phyloP scores from a whole-genome alignment of 75 land plant species.

The Selaginella tamariscina region DNA sequence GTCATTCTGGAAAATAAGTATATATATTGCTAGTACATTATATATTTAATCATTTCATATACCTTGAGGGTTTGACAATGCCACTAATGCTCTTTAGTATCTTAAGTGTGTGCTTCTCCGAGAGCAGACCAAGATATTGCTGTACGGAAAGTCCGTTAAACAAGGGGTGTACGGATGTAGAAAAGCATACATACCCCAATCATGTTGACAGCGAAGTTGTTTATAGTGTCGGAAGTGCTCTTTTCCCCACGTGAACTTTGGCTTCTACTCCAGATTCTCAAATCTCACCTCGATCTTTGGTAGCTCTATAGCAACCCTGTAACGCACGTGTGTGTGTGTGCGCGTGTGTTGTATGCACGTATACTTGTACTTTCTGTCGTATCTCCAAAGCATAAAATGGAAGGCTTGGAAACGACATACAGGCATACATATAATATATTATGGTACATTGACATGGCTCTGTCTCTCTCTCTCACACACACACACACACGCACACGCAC shows the following conservation, averaged over 20 bases:
- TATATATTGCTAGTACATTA: neutral
- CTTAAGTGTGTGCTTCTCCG: neutral
- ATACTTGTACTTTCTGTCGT: neutral
- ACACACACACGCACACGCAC: no score
- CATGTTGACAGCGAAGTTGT: constrained; percentile 1
- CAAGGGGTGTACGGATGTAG: neutral
- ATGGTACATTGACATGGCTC: no score
- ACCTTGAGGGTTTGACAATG: constrained; percentile 9
- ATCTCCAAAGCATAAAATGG: no score
- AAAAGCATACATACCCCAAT: neutral
- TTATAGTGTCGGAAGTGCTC: constrained; percentile 2
- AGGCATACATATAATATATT: no score
- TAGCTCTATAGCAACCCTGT: constrained; percentile 1
- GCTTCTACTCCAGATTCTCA: neutral
- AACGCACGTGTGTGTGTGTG: no score
- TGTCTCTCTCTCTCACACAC: no score
- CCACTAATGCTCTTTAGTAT: neutral
- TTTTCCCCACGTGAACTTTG: neutral
- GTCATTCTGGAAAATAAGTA: neutral
- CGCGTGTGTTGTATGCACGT: no score
- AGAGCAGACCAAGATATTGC: constrained; percentile 5
- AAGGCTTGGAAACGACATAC: no score
- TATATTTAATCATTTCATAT: neutral
- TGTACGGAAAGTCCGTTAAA: neutral
- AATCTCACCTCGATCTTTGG: constrained; percentile 9